Percentiles rank a stretch among this genome's conserved stretches.
Conservation (phyloP, 2,329 filamentous ascomycete genomes). For the Paecilomyces formosus region DNA sequence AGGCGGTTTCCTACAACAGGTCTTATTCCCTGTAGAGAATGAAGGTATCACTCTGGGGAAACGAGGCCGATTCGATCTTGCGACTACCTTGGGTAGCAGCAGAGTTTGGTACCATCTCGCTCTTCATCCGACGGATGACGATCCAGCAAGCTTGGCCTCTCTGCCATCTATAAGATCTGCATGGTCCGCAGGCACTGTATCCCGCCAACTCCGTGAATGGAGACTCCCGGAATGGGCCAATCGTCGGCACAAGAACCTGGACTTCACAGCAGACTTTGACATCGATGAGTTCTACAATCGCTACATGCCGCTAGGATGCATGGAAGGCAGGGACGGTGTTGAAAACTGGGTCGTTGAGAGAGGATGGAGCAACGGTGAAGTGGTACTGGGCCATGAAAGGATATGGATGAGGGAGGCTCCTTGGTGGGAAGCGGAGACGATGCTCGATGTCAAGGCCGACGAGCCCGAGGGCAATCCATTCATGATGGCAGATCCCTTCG, state of each 20-base stretch:
- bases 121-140: constrained; percentile 83
- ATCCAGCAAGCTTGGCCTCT: constrained; percentile 65
- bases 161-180: constrained; percentile 66
- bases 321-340: constrained; percentile 83
- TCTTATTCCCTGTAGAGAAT: constrained; percentile 71
- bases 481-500: constrained; percentile 55
- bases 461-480: constrained; percentile 41
- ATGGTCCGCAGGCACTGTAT: constrained; percentile 91
- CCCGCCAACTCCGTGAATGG: constrained; percentile 87
- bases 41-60: constrained; percentile 76
- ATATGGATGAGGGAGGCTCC: constrained; percentile 91
- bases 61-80: constrained; percentile 69
- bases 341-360: constrained; percentile 91
- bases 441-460: constrained; percentile 79
- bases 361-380: constrained; percentile 97
- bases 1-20: constrained; percentile 71
- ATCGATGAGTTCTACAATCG: constrained; percentile 82
- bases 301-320: constrained; percentile 76
- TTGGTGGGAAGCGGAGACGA: constrained; percentile 97
- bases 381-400: constrained; percentile 80
- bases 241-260: constrained; percentile 77
- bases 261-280: constrained; percentile 96
- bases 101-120: constrained; percentile 93
- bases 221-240: constrained; percentile 95
- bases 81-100: constrained; percentile 68